Evolutionary conservation across 345 rosid species (phyloP).

Genomic region (Bretschneidera sinensis): DNA sequence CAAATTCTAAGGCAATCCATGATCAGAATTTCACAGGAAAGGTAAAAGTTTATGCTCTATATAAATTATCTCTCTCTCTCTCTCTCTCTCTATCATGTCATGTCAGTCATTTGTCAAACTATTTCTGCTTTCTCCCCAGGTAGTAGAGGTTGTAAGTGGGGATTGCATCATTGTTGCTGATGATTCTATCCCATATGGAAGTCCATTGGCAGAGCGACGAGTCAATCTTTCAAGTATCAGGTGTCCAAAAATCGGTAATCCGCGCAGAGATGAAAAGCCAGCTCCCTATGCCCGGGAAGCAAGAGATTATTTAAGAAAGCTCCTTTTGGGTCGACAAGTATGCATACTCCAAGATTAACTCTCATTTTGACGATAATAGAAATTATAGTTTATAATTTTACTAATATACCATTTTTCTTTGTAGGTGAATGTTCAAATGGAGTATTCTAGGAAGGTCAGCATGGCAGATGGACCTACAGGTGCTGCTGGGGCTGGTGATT

Average conservation of each 20-base stretch:
- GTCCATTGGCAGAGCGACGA: conserved; percentile 79
- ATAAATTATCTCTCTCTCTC: background rate
- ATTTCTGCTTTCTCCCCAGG: conserved; percentile 39
- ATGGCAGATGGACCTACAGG: conserved; percentile 56
- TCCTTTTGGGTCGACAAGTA: conserved; percentile 78
- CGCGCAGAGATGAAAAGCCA: conserved; percentile 84
- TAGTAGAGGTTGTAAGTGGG: conserved; percentile 95
- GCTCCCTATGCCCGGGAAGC: conserved; percentile 96
- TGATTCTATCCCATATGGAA: conserved; percentile 82
- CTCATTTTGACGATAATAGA: background rate
- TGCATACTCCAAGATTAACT: background rate
- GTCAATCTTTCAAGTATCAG: conserved; percentile 91
- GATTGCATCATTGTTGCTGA: conserved; percentile 90
- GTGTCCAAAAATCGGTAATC: conserved; percentile 87
- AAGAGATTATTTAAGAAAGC: conserved; percentile 73
- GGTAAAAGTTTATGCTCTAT: conserved; percentile 33
- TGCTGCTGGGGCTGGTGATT: conserved; percentile 52
- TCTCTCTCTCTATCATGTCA: background rate
- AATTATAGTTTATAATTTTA: conserved; percentile 1
- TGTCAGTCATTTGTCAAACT: conserved; percentile 1
- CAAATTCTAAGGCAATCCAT: conserved; percentile 85
- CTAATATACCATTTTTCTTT: conserved; percentile 1
- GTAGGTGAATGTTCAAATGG: conserved; percentile 93
- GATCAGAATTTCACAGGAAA: conserved; percentile 88
- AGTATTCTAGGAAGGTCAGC: conserved; percentile 77